Evolutionary conservation across 495 filamentous ascomycete genomes (phyloP), one percentile per base, ranked within the genome.

Genomic region (Hypoxylon cercidicola): DNA sequence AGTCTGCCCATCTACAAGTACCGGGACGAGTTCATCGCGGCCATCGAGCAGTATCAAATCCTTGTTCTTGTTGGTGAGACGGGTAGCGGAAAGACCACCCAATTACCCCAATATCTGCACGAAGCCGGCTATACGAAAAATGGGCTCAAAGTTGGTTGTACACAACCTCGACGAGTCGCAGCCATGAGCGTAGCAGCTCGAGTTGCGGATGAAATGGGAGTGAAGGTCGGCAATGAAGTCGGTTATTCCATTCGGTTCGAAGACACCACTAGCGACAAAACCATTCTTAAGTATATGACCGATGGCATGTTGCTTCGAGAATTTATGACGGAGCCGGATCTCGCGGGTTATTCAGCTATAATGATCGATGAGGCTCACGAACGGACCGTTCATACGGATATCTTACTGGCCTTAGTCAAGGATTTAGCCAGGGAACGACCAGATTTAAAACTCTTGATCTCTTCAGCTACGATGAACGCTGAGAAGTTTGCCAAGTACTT

Each of bases 291-390:
- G 75, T 99, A 97, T 73, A 96, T 97, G 93, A 99, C 95, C 2
- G 95, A 99, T 73, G 95, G 95, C 61, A 97, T 98, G 93, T 82
- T 98, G 41, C 81, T 98, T 16, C 85, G 93, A 70, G 94, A 97
- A 71, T 89, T 97, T 63, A 84, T 97, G 66, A 93, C 92, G 0
- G 93, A 97, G 73, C 94, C 96, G 0, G 89, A 92, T 55, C 77
- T 98, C 10, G 83, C 88, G 10, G 86, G 85, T n/a, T 98, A 98
- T 71, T 89, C 92, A 0, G 91, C 89, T 2, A 71, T 99, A 62
- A 97, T 99, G 90, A 94, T 99, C 62, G 95, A 99, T 71, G 95
- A 99, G 73, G 95, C 96, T 15, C 95, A 99, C 84, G 95, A 99
- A 72, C 83, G 95, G 64, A 97, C 92, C 0, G 82, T 98, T 10